Base-by-base conservation (phyloP, 345 rosid genomes). In the Ceriops decandra region DNA sequence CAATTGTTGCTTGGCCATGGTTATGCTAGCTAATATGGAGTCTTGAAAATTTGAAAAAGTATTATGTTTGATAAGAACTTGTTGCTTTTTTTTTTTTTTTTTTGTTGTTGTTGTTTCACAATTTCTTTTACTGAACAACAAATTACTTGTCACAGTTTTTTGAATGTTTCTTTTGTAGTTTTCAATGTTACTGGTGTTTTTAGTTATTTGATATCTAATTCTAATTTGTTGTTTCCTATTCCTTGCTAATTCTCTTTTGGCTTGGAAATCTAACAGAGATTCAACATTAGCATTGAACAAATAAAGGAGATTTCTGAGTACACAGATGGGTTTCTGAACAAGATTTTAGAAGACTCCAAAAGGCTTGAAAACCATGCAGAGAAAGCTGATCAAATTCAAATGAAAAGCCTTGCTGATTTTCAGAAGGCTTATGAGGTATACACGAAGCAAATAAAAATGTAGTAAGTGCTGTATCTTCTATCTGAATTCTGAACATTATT, bases 341-440 rank as follows among this genome's bases (percentile, higher is more conserved):
- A 82, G 75, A 87, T 92, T 66, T 61, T 85, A 52, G 87, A 87
- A 78, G 90, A 86, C 81, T 81, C 87, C 31, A 73, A 81, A 68
- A 85, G 57, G 58, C 86, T 88, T 64, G 88, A 86, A 77, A 74
- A 75, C 51, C 89, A 85, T 81, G 86, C 88, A 24, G 73, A 54
- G 13, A 78, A 84, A 70, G 83, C 85, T 63, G 83, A 88, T 74
- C 88, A 89, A 60, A 67, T 57, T 72, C 98, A 95, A 82, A 84
- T 86, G 81, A 77, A 87, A 60, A 86, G 88, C 84, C 84, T 95
- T 58, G 71, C 68, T 27, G 90, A 91, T 67, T 95, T 95, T 72
- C 93, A 86, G 84, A 90, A 83, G 79, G 86, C 91, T 70, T 92
- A 87, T 64, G 93, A 92, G 89, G 97, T 86, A 69, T 62, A 73